phyloP scores from a whole-genome alignment of 2,329 filamentous ascomycete genomes.

The Aspergillus sp. region DNA sequence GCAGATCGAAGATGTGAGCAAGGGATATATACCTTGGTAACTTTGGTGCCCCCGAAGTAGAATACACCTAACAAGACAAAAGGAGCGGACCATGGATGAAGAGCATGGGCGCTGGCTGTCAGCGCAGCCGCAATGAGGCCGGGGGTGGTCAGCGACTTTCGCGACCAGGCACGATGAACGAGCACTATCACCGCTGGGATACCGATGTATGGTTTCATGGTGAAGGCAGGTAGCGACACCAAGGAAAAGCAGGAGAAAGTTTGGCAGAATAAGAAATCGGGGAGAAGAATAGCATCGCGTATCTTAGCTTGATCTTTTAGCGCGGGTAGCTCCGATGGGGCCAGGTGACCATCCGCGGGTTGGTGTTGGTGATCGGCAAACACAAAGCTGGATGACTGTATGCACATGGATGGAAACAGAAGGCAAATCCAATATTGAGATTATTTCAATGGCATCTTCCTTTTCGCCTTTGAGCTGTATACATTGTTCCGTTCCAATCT shows the following conservation, averaged over 20 bases:
- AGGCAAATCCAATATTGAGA: too few species aligned
- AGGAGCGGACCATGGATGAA: constrained; percentile 95
- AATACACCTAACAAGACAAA: constrained; percentile 81
- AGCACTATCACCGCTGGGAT: constrained; percentile 57
- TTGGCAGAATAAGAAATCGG: background rate
- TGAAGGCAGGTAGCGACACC: background rate
- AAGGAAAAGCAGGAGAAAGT: background rate
- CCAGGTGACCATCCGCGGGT: background rate
- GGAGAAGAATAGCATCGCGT: background rate
- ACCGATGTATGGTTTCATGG: constrained; percentile 49
- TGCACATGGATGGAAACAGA: too few species aligned
- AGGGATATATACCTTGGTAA: constrained; percentile 66
- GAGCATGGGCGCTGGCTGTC: constrained; percentile 77
- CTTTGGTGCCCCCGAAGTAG: constrained; percentile 80
- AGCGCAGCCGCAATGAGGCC: constrained; percentile 72
- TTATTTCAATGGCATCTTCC: too few species aligned
- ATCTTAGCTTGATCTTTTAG: background rate
- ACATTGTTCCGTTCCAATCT: too few species aligned
- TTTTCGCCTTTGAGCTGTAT: too few species aligned
- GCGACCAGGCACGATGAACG: constrained; percentile 67
- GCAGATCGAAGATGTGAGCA: background rate
- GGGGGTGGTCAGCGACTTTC: constrained; percentile 74
- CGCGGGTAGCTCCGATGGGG: background rate
- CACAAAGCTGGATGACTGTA: too few species aligned
- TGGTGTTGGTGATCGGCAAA: background rate